A percentile compares a stretch with the other conserved stretches of the same genome.
Evolutionary conservation across 805 yeast genomes (phyloP).

Genomic region (Candida yuanshanica): DNA sequence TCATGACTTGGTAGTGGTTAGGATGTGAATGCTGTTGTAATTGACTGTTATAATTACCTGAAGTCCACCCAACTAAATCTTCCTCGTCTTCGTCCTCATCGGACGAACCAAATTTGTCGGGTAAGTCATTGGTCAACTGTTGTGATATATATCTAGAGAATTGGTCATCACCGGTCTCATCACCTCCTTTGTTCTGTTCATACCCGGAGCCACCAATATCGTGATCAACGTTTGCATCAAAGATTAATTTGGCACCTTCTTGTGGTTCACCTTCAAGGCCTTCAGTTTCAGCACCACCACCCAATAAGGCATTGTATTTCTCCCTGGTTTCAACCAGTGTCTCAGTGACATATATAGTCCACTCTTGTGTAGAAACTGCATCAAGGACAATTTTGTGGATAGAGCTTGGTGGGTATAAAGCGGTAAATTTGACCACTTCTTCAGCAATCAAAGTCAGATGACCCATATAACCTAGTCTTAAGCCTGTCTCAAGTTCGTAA

Average conservation of each 20-base stretch:
- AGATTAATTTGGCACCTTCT: slow-evolving; percentile 21
- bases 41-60: background rate
- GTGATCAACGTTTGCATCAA: slow-evolving; percentile 34
- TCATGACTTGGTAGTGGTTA: slow-evolving; percentile 14
- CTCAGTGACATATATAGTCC: slow-evolving; percentile 81
- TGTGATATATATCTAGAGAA: slow-evolving; percentile 59
- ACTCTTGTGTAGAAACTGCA: slow-evolving; percentile 40
- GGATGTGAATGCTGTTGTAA: slow-evolving; percentile 9
- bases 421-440: slow-evolving; percentile 83
- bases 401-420: slow-evolving; percentile 21
- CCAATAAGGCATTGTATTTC: slow-evolving; percentile 89
- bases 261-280: slow-evolving; percentile 23
- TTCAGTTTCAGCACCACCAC: slow-evolving; percentile 47
- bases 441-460: slow-evolving; percentile 90
- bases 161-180: slow-evolving; percentile 21
- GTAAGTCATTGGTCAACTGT: slow-evolving; percentile 53
- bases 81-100: slow-evolving; percentile 36
- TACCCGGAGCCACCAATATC: slow-evolving; percentile 26
- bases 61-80: slow-evolving; percentile 22
- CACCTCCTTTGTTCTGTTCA: slow-evolving; percentile 20
- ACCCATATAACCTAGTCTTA: slow-evolving; percentile 94
- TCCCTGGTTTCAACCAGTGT: slow-evolving; percentile 85
- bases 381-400: slow-evolving; percentile 29
- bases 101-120: slow-evolving; percentile 55
- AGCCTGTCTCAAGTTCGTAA: slow-evolving; percentile 52